A percentile compares a stretch with the other conserved stretches of the same genome.
Conservation (phyloP, 2,329 filamentous ascomycete genomes). For the Sporothrix brasiliensis region DNA sequence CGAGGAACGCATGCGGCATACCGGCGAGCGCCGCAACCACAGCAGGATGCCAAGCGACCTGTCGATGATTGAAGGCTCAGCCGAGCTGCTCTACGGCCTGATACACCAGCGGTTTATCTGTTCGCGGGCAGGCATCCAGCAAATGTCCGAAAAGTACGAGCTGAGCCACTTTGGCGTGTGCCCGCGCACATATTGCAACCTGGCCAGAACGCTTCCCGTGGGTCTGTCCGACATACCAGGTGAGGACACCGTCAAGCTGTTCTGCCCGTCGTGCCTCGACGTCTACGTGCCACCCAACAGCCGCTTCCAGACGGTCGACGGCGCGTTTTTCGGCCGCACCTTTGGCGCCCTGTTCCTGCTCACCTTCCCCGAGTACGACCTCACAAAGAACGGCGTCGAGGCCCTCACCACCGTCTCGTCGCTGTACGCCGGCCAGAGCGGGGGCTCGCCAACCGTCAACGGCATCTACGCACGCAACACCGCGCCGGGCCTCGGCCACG, state of each 20-base stretch:
- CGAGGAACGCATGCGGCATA: conserved; percentile 60
- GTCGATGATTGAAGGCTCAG: conserved; percentile 93
- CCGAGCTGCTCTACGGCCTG: conserved; percentile 96
- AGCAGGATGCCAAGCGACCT: conserved; percentile 88
- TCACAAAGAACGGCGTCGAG: conserved; percentile 70
- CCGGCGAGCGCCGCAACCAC: conserved; percentile 72
- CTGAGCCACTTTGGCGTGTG: conserved; percentile 94
- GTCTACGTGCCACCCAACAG: conserved; percentile 98
- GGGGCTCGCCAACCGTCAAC: conserved; percentile 63
- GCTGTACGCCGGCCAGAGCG: conserved; percentile 25
- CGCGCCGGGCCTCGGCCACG: conserved; percentile 78
- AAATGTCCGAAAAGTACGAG: conserved; percentile 99
- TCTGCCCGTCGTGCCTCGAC: conserved; percentile 94
- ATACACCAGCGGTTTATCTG: conserved; percentile 99
- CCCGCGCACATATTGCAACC: conserved; percentile 90
- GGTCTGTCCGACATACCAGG: conserved; percentile 93
- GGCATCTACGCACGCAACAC: conserved; percentile 86
- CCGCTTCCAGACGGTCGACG: conserved; percentile 94
- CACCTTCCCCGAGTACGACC: conserved; percentile 94
- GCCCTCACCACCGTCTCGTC: conserved; percentile 49
- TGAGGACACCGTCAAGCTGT: conserved; percentile 96
- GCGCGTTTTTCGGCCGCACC: conserved; percentile 96
- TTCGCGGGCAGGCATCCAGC: conserved; percentile 91
- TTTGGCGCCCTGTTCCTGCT: conserved; percentile 98
- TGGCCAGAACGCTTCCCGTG: conserved; percentile 87